Evolutionary conservation across 2,329 filamentous ascomycete genomes (phyloP).

Genomic region (Coniochaeta prunicola): DNA sequence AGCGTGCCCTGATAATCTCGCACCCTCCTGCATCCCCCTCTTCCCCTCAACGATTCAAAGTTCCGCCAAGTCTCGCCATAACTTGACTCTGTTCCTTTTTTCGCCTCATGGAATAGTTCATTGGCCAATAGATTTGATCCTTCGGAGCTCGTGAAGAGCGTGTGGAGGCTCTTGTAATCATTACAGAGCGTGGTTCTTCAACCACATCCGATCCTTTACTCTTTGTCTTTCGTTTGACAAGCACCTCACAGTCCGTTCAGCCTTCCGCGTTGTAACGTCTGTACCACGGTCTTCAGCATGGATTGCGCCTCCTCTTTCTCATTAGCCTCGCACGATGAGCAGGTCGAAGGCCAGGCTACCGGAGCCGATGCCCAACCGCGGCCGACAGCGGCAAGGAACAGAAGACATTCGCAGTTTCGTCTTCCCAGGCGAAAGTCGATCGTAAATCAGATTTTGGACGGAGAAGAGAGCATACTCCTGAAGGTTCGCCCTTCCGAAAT

Average conservation of each 20-base stretch:
- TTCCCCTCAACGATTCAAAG: background rate
- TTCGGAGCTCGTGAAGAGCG: background rate
- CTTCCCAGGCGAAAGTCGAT: slow-evolving; percentile 50
- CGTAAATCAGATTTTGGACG: slow-evolving; percentile 54
- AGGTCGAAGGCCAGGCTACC: slow-evolving; percentile 28
- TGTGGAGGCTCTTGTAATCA: background rate
- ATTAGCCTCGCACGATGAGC: slow-evolving; percentile 20
- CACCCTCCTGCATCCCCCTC: background rate
- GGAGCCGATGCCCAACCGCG: slow-evolving; percentile 25
- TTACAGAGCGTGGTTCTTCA: background rate
- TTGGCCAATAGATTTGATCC: background rate
- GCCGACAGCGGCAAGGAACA: slow-evolving; percentile 21
- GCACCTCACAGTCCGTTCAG: background rate
- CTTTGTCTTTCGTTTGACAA: background rate
- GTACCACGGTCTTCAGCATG: slow-evolving; percentile 2
- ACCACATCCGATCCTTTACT: background rate
- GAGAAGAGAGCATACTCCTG: slow-evolving; percentile 53
- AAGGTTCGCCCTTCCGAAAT: slow-evolving; percentile 31
- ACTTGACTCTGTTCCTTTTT: background rate
- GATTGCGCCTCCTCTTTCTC: slow-evolving; percentile 9
- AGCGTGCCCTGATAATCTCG: background rate
- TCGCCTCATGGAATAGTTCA: background rate
- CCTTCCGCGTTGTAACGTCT: background rate
- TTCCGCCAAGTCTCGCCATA: background rate
- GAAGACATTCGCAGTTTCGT: slow-evolving; percentile 48